A percentile compares a stretch with the other conserved stretches of the same genome.
These are phyloP conservation scores for Beauveria sp. DNA, from an alignment of 2,329 filamentous ascomycete genomes.

Conservation along the genomic window DNA sequence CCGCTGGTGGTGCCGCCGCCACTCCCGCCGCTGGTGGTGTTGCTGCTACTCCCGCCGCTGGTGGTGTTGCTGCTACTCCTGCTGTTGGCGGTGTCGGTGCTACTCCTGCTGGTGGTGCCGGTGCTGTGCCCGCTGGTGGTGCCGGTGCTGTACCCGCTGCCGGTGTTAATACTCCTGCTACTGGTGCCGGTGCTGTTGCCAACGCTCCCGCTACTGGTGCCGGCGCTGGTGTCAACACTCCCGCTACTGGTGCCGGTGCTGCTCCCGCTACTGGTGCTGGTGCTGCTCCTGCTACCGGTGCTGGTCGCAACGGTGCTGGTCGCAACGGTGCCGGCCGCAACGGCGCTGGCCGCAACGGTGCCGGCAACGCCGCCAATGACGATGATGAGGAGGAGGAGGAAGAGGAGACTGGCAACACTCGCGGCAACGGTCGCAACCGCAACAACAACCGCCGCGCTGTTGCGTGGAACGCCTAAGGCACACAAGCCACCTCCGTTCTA, in stretches of 20 bases:
- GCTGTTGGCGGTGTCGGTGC: background rate
- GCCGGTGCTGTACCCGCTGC: background rate
- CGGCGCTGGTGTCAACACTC: background rate
- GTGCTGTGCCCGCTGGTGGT: background rate
- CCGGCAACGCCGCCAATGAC: background rate
- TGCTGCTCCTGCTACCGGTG: background rate
- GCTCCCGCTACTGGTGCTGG: no score
- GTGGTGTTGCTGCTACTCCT: background rate
- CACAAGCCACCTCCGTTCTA: background rate
- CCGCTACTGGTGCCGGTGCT: background rate
- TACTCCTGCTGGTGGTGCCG: background rate
- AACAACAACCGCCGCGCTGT: constrained; percentile 13
- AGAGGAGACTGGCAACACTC: constrained; percentile 6
- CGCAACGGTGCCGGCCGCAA: background rate
- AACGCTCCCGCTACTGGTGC: background rate
- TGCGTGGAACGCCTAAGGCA: constrained; percentile 14
- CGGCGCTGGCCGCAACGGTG: background rate
- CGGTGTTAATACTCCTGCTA: background rate
- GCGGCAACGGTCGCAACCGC: constrained; percentile 3
- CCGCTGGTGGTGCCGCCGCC: background rate
- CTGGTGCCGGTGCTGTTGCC: background rate
- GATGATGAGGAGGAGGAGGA: background rate
- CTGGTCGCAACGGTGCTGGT: background rate
- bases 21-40: constrained; percentile 13
- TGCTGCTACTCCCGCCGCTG: background rate